phyloP scores from a whole-genome alignment of 805 yeast species.

The Starmerella bacillaris region DNA sequence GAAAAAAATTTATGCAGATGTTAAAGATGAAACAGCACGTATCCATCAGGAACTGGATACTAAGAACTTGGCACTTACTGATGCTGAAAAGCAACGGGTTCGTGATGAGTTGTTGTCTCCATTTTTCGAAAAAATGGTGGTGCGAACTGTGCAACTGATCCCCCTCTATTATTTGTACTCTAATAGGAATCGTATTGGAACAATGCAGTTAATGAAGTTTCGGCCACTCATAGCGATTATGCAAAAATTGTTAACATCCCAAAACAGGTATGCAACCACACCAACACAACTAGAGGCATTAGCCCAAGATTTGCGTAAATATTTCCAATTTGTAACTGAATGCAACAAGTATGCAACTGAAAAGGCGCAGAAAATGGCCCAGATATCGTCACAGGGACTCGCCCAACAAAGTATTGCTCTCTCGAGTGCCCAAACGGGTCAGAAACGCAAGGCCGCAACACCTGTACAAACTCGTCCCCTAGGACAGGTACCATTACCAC shows the following conservation, averaged over 20 bases:
- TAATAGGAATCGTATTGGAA: constrained; percentile 47
- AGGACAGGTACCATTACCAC: no score
- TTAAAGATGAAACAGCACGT: constrained; percentile 36
- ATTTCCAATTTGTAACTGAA: constrained; percentile 55
- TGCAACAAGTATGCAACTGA: constrained; percentile 9
- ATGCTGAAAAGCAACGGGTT: constrained; percentile 45
- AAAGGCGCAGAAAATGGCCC: constrained; percentile 3
- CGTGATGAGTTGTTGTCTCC: constrained; percentile 31
- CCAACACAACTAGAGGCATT: constrained; percentile 55
- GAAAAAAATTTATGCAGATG: constrained; percentile 49
- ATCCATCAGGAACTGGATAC: constrained; percentile 36
- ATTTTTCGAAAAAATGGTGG: constrained; percentile 32
- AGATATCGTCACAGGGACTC: no score
- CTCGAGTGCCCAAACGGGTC: no score
- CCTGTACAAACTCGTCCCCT: no score
- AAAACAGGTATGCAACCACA: constrained; percentile 47
- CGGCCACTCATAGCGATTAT: constrained; percentile 64
- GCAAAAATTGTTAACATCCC: constrained; percentile 43
- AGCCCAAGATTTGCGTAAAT: constrained; percentile 53
- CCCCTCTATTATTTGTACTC: constrained; percentile 65
- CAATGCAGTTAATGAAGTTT: constrained; percentile 59
- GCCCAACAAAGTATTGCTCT: no score
- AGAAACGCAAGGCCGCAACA: no score
- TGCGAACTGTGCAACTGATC: constrained; percentile 54
- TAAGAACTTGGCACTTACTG: constrained; percentile 41